Percentiles rank a stretch among this genome's conserved stretches.
phyloP scores from a whole-genome alignment of 257 asterid genomes.

The Gynochthodes officinalis region DNA sequence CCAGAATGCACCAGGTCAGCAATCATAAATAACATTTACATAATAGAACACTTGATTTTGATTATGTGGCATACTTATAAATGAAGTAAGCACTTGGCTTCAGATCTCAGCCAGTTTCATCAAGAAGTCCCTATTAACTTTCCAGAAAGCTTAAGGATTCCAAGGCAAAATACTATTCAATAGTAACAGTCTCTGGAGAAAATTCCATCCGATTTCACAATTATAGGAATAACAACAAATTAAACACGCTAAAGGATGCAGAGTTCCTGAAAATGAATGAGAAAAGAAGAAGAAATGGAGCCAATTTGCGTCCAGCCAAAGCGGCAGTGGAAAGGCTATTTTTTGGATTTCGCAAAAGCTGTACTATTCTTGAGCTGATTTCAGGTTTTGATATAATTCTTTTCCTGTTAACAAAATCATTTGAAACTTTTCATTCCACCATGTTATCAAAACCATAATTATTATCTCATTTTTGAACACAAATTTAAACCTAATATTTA shows the following conservation, averaged over 20 bases:
- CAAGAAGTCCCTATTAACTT: background rate
- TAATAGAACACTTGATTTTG: background rate
- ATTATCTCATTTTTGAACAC: background rate
- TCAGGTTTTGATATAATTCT: background rate
- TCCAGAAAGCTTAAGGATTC: background rate
- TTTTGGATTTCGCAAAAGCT: background rate
- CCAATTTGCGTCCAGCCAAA: background rate
- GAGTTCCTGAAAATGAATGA: background rate
- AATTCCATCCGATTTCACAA: background rate
- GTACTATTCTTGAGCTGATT: background rate
- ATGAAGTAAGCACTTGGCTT: background rate
- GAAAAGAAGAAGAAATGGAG: no score
- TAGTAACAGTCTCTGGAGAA: background rate
- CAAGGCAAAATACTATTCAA: background rate
- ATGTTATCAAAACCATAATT: background rate
- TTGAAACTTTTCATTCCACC: background rate
- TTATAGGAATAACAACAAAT: background rate
- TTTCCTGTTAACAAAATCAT: background rate
- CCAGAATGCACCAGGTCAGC: conserved; percentile 29
- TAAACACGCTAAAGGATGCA: background rate
- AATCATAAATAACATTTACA: conserved; percentile 1
- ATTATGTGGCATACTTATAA: background rate
- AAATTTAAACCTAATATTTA: background rate
- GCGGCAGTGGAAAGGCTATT: background rate
- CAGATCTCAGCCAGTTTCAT: conserved; percentile 2